phyloP scores from a whole-genome alignment of 306 rosid species.

The Pyrus bretschneideri region DNA sequence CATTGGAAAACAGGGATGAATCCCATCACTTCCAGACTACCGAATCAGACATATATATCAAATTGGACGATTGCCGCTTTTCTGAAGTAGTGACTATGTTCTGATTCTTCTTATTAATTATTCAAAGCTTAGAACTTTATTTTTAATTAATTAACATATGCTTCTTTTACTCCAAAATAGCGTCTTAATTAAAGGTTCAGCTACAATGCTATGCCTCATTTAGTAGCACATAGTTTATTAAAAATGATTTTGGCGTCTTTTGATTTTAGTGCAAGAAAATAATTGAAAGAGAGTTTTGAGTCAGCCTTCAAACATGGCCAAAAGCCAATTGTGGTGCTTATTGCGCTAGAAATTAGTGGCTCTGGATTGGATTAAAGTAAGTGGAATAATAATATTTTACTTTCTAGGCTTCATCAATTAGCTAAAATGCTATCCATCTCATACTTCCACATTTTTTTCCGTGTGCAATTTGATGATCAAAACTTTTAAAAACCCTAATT shows the following conservation, averaged over 20 bases:
- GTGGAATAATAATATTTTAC: background rate
- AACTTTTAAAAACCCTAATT: background rate
- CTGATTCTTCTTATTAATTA: background rate
- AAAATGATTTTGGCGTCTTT: too few relatives aligned
- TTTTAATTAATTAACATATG: too few relatives aligned
- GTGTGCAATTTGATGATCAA: background rate
- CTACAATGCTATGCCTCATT: too few relatives aligned
- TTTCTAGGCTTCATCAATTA: background rate
- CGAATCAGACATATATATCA: background rate
- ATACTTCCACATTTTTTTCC: background rate
- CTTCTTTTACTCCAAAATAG: too few relatives aligned
- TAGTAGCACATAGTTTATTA: too few relatives aligned
- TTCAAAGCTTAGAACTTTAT: too few relatives aligned
- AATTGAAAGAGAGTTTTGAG: too few relatives aligned
- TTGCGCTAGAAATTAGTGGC: background rate
- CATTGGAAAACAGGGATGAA: background rate
- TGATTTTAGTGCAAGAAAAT: too few relatives aligned
- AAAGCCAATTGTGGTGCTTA: background rate
- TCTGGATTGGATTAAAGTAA: background rate
- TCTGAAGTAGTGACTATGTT: background rate
- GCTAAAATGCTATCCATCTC: conserved; percentile 9
- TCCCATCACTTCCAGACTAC: background rate
- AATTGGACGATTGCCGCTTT: background rate
- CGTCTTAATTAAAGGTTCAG: too few relatives aligned
- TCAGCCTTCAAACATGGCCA: background rate